Conservation (phyloP, 164 flowering plant species). For the Platanus orientalis region DNA sequence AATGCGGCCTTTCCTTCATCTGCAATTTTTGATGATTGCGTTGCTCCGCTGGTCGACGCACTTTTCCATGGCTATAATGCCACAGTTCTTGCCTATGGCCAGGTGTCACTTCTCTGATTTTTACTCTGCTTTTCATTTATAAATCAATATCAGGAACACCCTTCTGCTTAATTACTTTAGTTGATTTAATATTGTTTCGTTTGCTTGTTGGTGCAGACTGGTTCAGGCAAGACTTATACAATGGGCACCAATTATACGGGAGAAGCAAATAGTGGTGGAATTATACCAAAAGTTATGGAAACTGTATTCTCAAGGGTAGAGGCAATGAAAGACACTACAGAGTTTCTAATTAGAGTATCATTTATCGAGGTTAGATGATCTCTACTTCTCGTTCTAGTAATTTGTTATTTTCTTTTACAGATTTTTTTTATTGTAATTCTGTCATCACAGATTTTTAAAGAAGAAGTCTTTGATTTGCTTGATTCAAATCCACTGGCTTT, state of each 20-base stretch:
- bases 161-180: background rate
- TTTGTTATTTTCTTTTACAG: background rate
- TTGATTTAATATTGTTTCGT: background rate
- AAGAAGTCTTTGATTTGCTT: constrained; percentile 87
- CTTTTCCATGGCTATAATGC: constrained; percentile 89
- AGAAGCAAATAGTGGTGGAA: constrained; percentile 51
- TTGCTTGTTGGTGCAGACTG: constrained; percentile 51
- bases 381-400: background rate
- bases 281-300: constrained; percentile 87
- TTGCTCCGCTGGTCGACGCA: constrained; percentile 83
- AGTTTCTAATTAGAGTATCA: constrained; percentile 78
- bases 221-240: constrained; percentile 95
- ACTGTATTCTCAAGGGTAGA: constrained; percentile 61
- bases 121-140: background rate
- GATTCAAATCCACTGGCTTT: constrained; percentile 35
- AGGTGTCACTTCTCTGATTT: constrained; percentile 36
- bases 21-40: constrained; percentile 57
- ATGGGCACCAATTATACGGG: constrained; percentile 93
- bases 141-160: no score
- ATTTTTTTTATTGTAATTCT: constrained; percentile 3
- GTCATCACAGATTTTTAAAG: constrained; percentile 76
- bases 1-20: constrained; percentile 37
- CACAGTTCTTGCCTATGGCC: constrained; percentile 96
- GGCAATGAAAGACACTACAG: constrained; percentile 40
- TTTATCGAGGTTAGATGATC: constrained; percentile 75